Evolutionary conservation across 2,329 filamentous ascomycete species (phyloP).

Genomic region (Dactylonectria macrodidyma): DNA sequence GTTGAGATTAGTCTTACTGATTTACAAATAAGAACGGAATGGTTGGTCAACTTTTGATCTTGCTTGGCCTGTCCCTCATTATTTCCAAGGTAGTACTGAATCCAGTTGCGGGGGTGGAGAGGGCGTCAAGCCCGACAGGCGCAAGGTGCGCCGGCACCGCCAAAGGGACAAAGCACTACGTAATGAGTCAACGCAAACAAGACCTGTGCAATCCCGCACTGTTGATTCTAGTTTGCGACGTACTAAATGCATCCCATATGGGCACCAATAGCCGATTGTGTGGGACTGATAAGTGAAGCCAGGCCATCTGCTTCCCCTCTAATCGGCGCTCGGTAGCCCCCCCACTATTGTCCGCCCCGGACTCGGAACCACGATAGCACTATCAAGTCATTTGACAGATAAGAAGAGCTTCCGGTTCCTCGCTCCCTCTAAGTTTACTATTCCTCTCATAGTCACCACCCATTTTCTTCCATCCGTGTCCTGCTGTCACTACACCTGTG

Average conservation of each 20-base stretch:
- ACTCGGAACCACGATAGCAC: conserved; percentile 31
- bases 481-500: not conserved
- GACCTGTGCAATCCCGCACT: not conserved
- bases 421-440: not conserved
- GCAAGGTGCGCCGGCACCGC: not conserved
- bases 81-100: not conserved
- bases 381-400: conserved; percentile 33
- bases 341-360: conserved; percentile 34
- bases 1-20: conserved; percentile 2
- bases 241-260: not conserved
- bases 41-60: conserved; percentile 19
- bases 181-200: not conserved
- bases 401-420: conserved; percentile 33
- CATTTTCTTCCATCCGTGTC: not conserved
- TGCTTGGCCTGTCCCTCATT: conserved; percentile 1
- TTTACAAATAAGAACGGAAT: conserved; percentile 33
- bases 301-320: conserved; percentile 8
- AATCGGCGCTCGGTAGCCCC: conserved; percentile 6
- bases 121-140: not conserved
- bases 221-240: not conserved
- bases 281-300: not conserved
- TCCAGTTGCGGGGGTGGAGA: conserved; percentile 14
- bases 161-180: not conserved
- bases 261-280: not conserved
- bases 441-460: not conserved